Base-by-base conservation (phyloP, 768 basidiomycete species). In the Mycena rebaudengoi region DNA sequence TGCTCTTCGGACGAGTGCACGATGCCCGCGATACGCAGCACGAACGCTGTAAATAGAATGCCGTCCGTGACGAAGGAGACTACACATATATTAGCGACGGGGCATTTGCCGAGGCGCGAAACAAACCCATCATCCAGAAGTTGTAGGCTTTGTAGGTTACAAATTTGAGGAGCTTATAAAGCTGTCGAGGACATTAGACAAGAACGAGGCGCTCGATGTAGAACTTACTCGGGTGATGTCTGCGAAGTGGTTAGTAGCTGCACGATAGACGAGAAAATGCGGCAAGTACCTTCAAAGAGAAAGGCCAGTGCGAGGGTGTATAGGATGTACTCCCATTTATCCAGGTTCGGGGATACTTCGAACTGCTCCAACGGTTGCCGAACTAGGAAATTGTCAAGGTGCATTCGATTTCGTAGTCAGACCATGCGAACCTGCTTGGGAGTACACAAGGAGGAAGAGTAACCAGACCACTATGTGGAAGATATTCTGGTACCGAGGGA, bases 401-500 rank as follows among this genome's bases (percentile, higher is more conserved):
- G 60, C 16, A 65, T 29, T 13, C 29, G 6, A 46, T 7, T 20
- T 39, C 7, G 35, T 7, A 35, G 29, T 35, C 7, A 33, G 12
- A 45, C 29, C 16, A 16, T 14, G 70, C 83, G 59, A 41, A 91
- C 92, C 93, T 48, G 94, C 92, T 79, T 91, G 91, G 3, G 93
- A 95, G 73, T 95, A 96, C 4, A 88, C 85, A 20, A 85, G 80
- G 32, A 97, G 83, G 76, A 95, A 91, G 69, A 91, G 81, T 23
- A 94, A 71, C 93, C 92, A 95, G 32, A 94, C 81, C 7, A 83
- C 55, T 53, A 95, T 88, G 44, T 93, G 88, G 71, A 96, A 89
- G 51, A 88, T 82, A 67, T 94, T 96, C 73, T 96, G 96, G 74
- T 96, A 89, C 90, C 87, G 83, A 29, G 96, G 96, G 23, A 97